A percentile compares a stretch with the other conserved stretches of the same genome.
Conservation (phyloP, 2,329 filamentous ascomycete genomes). For the Bretziella fagacearum region DNA sequence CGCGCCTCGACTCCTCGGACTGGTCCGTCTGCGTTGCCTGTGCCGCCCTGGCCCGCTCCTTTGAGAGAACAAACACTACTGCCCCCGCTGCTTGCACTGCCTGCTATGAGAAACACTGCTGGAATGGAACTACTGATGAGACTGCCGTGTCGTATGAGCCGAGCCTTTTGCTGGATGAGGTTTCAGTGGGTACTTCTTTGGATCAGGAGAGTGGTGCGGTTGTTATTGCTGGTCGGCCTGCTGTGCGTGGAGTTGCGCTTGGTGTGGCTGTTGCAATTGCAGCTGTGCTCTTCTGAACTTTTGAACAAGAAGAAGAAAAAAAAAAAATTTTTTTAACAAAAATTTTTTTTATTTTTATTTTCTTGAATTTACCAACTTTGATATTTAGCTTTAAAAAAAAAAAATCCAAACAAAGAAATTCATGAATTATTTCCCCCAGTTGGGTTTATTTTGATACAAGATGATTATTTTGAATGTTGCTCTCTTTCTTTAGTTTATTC, state of each 20-base stretch:
- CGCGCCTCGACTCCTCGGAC: constrained; percentile 33
- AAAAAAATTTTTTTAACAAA: too few relatives aligned
- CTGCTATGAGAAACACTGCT: constrained; percentile 79
- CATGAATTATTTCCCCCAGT: too few relatives aligned
- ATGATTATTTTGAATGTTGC: too few relatives aligned
- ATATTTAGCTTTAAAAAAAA: too few relatives aligned
- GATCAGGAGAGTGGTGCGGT: neutral
- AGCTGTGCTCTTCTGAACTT: too few relatives aligned
- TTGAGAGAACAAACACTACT: constrained; percentile 49
- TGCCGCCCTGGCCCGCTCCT: constrained; percentile 62
- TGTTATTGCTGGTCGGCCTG: neutral
- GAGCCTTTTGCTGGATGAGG: neutral
- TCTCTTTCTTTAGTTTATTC: too few relatives aligned
- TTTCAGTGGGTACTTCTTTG: neutral
- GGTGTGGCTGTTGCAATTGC: neutral
- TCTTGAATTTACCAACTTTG: too few relatives aligned
- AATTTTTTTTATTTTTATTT: too few relatives aligned
- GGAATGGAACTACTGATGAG: constrained; percentile 54
- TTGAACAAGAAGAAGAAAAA: too few relatives aligned
- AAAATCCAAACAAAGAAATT: too few relatives aligned
- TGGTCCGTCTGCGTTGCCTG: constrained; percentile 83
- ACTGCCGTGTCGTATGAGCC: constrained; percentile 11
- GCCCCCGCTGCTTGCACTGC: constrained; percentile 54
- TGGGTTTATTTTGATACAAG: too few relatives aligned
- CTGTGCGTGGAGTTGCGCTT: constrained; percentile 1